Conservation (phyloP, 768 basidiomycete species). For the Boletus bicolor region DNA sequence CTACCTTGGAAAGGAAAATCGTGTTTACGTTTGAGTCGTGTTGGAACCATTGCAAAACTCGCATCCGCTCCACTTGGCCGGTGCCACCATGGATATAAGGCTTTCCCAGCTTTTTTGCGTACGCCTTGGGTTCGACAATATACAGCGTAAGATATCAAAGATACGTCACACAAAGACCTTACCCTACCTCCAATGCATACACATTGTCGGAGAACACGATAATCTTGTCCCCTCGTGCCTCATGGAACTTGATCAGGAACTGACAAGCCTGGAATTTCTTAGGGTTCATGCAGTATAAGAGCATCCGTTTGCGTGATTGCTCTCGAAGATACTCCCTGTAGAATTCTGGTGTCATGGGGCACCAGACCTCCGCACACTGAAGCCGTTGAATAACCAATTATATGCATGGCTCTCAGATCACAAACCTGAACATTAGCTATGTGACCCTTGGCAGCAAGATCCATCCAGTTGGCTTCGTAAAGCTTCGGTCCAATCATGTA, state of each 20-base stretch:
- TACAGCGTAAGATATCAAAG: constrained; percentile 1
- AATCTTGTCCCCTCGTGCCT: constrained; percentile 96
- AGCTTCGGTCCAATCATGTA: constrained; percentile 99
- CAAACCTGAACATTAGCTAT: constrained; percentile 99
- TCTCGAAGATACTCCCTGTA: constrained; percentile 96
- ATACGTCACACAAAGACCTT: neutral
- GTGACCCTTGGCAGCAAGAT: constrained; percentile 97
- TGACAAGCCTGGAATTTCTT: constrained; percentile 99
- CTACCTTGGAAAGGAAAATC: constrained; percentile 94
- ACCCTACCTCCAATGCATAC: constrained; percentile 83
- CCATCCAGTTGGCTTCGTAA: constrained; percentile 99
- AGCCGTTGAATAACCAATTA: constrained; percentile 3
- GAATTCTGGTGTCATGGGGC: constrained; percentile 99
- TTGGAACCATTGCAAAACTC: constrained; percentile 93
- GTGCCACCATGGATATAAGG: constrained; percentile 96
- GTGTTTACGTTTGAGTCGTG: constrained; percentile 95
- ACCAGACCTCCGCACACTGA: constrained; percentile 99
- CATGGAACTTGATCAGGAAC: constrained; percentile 97
- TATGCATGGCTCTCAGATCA: neutral
- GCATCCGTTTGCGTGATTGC: constrained; percentile 89
- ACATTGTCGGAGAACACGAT: constrained; percentile 99
- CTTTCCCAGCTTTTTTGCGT: constrained; percentile 91
- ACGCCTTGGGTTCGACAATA: constrained; percentile 51
- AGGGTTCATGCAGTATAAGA: constrained; percentile 99
- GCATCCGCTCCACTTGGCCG: constrained; percentile 92